Evolutionary conservation across 1,284 basidiomycete genomes (phyloP).

Genomic region (Microbotryum silenes-acaulis): DNA sequence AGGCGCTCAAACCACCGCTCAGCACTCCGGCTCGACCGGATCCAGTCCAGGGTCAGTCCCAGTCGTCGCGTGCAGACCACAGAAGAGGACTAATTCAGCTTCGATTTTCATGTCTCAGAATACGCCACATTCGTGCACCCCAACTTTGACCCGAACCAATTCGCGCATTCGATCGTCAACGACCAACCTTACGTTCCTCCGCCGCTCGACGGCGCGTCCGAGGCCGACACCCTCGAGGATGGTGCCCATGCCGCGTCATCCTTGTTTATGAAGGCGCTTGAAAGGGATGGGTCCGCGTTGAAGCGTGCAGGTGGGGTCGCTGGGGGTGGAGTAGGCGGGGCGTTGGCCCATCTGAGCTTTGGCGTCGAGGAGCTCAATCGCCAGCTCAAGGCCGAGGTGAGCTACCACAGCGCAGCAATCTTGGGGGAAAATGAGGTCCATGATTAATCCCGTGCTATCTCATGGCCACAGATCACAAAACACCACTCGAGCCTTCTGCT

Average conservation of each 20-base stretch:
- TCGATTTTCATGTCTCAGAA: constrained; percentile 7
- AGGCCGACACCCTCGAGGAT: background rate
- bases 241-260: background rate
- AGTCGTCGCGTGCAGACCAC: no score
- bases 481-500: constrained; percentile 43
- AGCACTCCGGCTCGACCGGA: no score
- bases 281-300: constrained; percentile 5
- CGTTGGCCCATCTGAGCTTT: constrained; percentile 70
- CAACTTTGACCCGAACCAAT: constrained; percentile 74
- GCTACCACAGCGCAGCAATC: constrained; percentile 30
- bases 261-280: background rate
- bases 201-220: background rate
- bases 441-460: no score
- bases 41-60: no score
- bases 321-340: constrained; percentile 48
- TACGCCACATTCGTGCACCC: constrained; percentile 59
- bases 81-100: background rate
- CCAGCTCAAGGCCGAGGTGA: constrained; percentile 71
- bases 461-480: constrained; percentile 39
- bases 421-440: no score
- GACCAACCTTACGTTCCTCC: constrained; percentile 59
- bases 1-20: no score
- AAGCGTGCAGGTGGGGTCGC: background rate
- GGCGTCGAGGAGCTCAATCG: constrained; percentile 81
- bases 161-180: constrained; percentile 76